phyloP scores from a whole-genome alignment of 371 early-diverging fungal species.

The Rhizopus stolonifer region DNA sequence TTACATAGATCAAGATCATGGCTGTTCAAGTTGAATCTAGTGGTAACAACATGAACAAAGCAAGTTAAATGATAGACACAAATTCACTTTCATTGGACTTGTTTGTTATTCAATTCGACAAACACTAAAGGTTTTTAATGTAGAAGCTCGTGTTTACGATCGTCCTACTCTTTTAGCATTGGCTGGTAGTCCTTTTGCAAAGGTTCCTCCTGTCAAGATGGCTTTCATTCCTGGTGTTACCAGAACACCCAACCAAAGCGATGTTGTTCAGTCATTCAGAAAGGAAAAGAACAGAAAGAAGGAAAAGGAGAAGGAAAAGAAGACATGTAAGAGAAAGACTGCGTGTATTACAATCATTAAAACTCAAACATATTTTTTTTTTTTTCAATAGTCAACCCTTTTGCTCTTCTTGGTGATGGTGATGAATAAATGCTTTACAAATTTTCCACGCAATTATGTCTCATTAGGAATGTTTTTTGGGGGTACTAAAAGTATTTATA shows the following conservation, averaged over 20 bases:
- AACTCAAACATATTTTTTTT: background rate
- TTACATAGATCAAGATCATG: constrained; percentile 17
- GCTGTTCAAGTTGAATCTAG: constrained; percentile 19
- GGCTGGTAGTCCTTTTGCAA: constrained; percentile 64
- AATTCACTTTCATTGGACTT: no score
- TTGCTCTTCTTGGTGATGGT: constrained; percentile 35
- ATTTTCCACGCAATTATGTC: no score
- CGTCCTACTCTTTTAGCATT: constrained; percentile 63
- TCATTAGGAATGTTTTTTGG: no score
- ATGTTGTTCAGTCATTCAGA: constrained; percentile 30
- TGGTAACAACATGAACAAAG: no score
- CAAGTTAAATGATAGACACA: no score
- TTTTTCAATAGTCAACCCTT: constrained; percentile 36
- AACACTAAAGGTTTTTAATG: no score
- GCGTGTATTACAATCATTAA: background rate
- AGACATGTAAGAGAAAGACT: constrained; percentile 39
- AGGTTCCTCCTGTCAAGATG: constrained; percentile 62
- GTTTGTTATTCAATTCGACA: no score
- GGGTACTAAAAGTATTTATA: no score
- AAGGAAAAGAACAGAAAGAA: constrained; percentile 42
- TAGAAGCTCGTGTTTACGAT: constrained; percentile 62
- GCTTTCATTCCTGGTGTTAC: constrained; percentile 68
- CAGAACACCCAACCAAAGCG: constrained; percentile 34
- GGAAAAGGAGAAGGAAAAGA: constrained; percentile 43
- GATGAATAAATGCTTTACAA: background rate